Base-by-base conservation (phyloP, 306 rosid genomes). In the Spatholobus suberectus region DNA sequence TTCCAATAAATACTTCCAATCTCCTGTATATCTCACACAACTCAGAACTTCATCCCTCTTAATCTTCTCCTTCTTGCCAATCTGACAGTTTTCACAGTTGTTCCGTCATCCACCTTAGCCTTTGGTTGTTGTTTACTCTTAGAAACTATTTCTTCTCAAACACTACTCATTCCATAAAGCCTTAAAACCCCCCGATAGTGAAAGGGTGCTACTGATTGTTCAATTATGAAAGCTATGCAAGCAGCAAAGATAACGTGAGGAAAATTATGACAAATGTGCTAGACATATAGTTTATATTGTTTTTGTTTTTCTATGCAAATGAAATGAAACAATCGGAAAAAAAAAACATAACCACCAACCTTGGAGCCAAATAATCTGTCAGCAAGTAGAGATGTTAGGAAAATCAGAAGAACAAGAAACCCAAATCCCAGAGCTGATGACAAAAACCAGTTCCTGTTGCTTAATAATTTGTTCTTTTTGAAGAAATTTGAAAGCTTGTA, bases 351-450 rank as follows among this genome's bases (percentile, higher is more conserved):
- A 17, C 24, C 13, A 79, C 94, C 2, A 75, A 94, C 98, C 98
- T 90, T 88, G 20, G 89, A 84, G 54, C 90, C 95, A 75, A 85
- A 40, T 55, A 90, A 62, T 54, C 27, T 49, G 52, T 88, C 89
- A 6, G 85, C 88, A 77, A 90, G 66, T 11, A 88, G 68, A 10
- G 97, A 94, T 49, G 94, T 83, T 15, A 89, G 73, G 76, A 86
- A 76, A 81, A 93, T 85, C 75, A 93, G 59, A 58, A 91, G 70
- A 26, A 82, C 57, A 29, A 95, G 91, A 86, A 89, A 76, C 84
- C 91, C 95, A 57, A 90, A 82, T 86, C 97, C 97, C 55, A 89
- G 47, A 20, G 87, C 88, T 44, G 94, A 86, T 75, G 92, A 89
- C 80, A 90, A 82, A 59, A 90, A 46, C 95, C 95, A 91, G 88